Conservation (phyloP, 768 basidiomycete species). For the Boletus rufocinnamomeus region DNA sequence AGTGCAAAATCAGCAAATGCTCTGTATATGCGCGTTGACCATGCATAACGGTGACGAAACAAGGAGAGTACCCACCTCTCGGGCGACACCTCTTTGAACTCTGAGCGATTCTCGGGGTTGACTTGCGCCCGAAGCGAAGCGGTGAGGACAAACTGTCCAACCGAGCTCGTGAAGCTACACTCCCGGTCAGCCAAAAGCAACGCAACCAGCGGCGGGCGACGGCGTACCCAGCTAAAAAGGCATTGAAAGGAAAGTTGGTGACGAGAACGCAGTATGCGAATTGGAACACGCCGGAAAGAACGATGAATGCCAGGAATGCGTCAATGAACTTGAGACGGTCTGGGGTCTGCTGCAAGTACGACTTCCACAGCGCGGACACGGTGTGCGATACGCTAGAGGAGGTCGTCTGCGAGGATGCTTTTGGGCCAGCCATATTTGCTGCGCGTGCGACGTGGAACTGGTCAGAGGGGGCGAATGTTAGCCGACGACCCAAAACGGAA, state of each 20-base stretch:
- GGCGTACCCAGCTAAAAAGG: slow-evolving; percentile 91
- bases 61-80: slow-evolving; percentile 65
- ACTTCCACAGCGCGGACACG: slow-evolving; percentile 64
- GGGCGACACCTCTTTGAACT: slow-evolving; percentile 91
- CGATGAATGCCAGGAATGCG: slow-evolving; percentile 86
- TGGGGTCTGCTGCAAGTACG: slow-evolving; percentile 77
- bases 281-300: slow-evolving; percentile 87
- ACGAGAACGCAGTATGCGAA: slow-evolving; percentile 91
- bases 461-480: background rate
- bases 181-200: slow-evolving; percentile 4
- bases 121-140: slow-evolving; percentile 92
- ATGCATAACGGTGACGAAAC: background rate
- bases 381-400: slow-evolving; percentile 31
- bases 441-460: slow-evolving; percentile 26
- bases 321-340: slow-evolving; percentile 93
- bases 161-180: slow-evolving; percentile 84
- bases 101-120: slow-evolving; percentile 76
- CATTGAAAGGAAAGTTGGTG: slow-evolving; percentile 95
- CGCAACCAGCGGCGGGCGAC: background rate
- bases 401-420: slow-evolving; percentile 26
- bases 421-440: slow-evolving; percentile 39
- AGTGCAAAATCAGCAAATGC: slow-evolving; percentile 97
- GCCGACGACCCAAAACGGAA: slow-evolving; percentile 16
- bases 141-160: slow-evolving; percentile 95
- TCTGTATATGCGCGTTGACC: slow-evolving; percentile 42